Base-by-base conservation (phyloP, 192 early-diverging fungal species). In the Glomus cerebriforme region DNA sequence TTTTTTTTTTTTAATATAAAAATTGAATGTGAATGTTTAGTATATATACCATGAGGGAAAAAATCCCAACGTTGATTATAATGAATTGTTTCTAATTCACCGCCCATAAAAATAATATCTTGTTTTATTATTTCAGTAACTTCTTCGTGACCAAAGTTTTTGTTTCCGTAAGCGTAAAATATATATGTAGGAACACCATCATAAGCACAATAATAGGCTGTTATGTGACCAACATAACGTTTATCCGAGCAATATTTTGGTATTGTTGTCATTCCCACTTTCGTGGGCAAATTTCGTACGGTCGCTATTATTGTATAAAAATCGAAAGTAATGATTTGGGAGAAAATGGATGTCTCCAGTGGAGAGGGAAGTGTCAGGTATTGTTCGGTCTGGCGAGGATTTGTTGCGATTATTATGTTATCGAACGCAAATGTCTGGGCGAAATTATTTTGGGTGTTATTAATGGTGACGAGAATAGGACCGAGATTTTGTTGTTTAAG, bases 1-100 rank as follows among this genome's bases (percentile, higher is more conserved):
- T n/a, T n/a, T n/a, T n/a, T n/a, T n/a, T n/a, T 37, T 60, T 59
- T 59, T 59, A 32, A 19, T 3, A 47, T 7, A 73, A n/a, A n/a
- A n/a, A 47, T 29, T 29, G 3, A 47, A 45, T 54, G 34, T 3
- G 13, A 31, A 66, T 35, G 15, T 59, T 15, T 27, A 60, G 19
- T 43, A 24, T 27, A 62, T n/a, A 26, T 76, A 76, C 74, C 74
- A 64, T 76, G 74, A 43, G 74, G 74, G 34, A 76, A 76, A 8
- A 76, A 76, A 39, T 76, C 74, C 74, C 74, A 76, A 24, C 47
- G 58, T 64, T 76, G 32, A 60, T 43, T 76, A 37, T 76, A 76
- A 62, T 76, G 74, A 43, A 76, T 76, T 37, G 39, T 60, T 26
- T 76, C 62, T 35, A 76, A 6, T 12, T 59, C 17, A 22, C 74